Percentiles rank a stretch among this genome's conserved stretches.
These are phyloP conservation scores for Cordyceps javanica DNA, from an alignment of 2,329 filamentous ascomycete species.

Conservation along the genomic window DNA sequence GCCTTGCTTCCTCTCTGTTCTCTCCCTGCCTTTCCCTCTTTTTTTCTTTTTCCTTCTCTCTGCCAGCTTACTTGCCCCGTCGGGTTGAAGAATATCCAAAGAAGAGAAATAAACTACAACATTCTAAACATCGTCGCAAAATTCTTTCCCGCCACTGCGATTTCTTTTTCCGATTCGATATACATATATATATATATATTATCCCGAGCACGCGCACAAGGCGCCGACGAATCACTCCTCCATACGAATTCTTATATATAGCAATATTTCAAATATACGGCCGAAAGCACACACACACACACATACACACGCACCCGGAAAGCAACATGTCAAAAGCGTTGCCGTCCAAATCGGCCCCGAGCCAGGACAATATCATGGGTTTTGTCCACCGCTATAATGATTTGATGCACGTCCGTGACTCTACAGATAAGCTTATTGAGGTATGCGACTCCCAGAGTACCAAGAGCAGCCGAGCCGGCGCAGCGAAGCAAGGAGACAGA, in stretches of 20 bases:
- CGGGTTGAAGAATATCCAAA: too few species aligned
- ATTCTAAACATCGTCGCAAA: too few species aligned
- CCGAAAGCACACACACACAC: too few species aligned
- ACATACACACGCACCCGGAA: not conserved
- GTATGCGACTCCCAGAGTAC: not conserved
- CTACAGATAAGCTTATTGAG: constrained; percentile 11
- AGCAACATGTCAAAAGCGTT: not conserved
- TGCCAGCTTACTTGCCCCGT: too few species aligned
- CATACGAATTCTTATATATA: not conserved
- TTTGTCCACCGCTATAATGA: constrained; percentile 13
- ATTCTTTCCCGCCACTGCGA: not conserved
- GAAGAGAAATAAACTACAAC: too few species aligned
- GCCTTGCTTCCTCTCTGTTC: not conserved
- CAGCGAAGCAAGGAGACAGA: too few species aligned
- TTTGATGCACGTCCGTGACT: constrained; percentile 8
- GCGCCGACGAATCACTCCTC: not conserved
- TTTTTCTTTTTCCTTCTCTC: too few species aligned
- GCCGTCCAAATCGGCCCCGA: not conserved
- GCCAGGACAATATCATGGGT: not conserved
- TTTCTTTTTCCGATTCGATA: not conserved
- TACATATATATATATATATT: not conserved
- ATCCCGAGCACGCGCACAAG: not conserved
- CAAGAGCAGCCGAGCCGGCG: not conserved
- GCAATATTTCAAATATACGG: not conserved
- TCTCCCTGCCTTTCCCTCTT: not conserved